These are phyloP conservation scores for Arachnomyces sp. DNA, from an alignment of 2,329 filamentous ascomycete species.

Conservation along the genomic window DNA sequence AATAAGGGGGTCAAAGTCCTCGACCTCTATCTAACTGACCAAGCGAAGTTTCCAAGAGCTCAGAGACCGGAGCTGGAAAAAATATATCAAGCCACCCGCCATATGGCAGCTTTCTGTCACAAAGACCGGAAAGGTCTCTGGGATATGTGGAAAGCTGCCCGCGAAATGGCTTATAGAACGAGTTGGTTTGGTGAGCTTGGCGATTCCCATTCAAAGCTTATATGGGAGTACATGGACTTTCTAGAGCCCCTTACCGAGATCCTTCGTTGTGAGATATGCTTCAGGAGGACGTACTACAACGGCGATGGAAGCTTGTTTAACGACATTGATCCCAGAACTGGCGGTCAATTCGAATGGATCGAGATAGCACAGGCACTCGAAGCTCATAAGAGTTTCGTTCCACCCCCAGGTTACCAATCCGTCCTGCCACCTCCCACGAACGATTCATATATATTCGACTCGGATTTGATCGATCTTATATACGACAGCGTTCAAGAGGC, in stretches of 20 bases:
- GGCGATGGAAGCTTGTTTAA: not conserved
- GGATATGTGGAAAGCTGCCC: no score
- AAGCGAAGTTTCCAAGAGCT: no score
- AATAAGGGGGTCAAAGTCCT: no score
- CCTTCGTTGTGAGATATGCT: conserved; percentile 7
- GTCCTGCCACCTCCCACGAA: not conserved
- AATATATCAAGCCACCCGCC: no score
- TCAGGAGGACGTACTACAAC: not conserved
- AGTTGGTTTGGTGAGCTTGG: no score
- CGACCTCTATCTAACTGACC: no score
- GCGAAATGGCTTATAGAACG: no score
- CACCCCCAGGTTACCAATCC: not conserved
- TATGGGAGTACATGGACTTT: conserved; percentile 7
- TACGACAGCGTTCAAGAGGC: not conserved
- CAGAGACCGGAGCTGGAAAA: no score
- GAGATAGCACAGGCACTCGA: not conserved
- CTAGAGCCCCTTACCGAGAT: conserved; percentile 4
- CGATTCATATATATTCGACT: not conserved
- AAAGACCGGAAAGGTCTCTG: no score
- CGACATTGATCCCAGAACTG: conserved; percentile 3
- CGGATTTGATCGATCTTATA: not conserved
- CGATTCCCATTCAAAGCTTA: no score
- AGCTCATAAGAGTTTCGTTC: no score
- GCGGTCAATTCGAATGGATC: conserved; percentile 3
- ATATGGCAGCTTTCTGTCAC: no score